Evolutionary conservation across 2,329 filamentous ascomycete species (phyloP), one percentile per base, ranked within the genome.

Genomic region (Chalaropsis thielavioides): DNA sequence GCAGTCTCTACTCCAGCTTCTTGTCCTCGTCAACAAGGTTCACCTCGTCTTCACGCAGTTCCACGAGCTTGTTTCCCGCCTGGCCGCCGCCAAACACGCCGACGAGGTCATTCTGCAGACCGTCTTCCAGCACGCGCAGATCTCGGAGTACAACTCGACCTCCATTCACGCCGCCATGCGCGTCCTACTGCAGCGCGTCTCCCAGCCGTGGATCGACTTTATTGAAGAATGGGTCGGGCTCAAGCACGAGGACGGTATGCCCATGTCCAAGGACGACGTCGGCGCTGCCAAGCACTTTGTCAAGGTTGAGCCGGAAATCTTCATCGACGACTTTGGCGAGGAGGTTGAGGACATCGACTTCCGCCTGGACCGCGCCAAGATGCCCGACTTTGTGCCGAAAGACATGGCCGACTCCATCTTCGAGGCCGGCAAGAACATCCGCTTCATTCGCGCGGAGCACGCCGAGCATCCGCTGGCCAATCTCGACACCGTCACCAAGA

Each of bases 221-320:
- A 77, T 88, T 7, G 81, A 87, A 69, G 83, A 86, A 70, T 94
- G 89, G 89, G 83, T 92, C 67, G 90, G 90, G 0, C 80, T 89
- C 11, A 80, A 77, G 67, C 75, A 77, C 2, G 84, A 88, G 69
- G 75, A 79, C 43, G 81, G 82, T 0, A 74, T 82, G 11, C 79
- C 79, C 0, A 70, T 85, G 38, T 77, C 78, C 4, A 84, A 79
- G 70, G 71, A 77, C 63, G 72, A 72, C 43, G 58, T 75, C 2
- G 76, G 78, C 19, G 72, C 74, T 44, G 77, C 73, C 65, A 83
- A 81, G 69, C 79, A 81, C 27, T 88, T 89, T 69, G 79, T 88
- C 68, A 82, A 79, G 63, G 76, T 85, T 0, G 81, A 83, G 43
- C 77, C 77, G 22, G 78, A 79, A 62, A 74, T 77, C 35, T 81